A percentile compares a stretch with the other conserved stretches of the same genome.
phyloP scores from a whole-genome alignment of 495 filamentous ascomycete species.

The Annulohypoxylon moriforme region DNA sequence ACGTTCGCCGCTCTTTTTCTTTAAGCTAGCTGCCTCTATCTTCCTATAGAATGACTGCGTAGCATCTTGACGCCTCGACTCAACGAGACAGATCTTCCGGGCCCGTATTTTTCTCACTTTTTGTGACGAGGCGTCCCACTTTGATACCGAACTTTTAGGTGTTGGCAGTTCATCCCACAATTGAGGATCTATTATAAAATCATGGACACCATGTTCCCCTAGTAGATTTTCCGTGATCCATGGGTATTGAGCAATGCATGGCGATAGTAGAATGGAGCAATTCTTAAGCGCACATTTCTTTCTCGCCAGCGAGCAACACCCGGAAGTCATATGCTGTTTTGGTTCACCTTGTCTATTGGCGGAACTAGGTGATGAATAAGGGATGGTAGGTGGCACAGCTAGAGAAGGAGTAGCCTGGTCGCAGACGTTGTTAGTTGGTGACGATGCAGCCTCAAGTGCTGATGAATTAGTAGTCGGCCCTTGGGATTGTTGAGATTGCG shows the following conservation, averaged over 20 bases:
- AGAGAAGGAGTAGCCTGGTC: not conserved
- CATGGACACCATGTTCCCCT: constrained; percentile 51
- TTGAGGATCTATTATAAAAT: constrained; percentile 47
- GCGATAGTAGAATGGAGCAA: constrained; percentile 58
- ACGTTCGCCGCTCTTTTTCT: constrained; percentile 47
- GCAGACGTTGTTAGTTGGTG: not conserved
- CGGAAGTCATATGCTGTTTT: not conserved
- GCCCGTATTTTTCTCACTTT: constrained; percentile 42
- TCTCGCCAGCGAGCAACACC: constrained; percentile 30
- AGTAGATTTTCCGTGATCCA: constrained; percentile 60
- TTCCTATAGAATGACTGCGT: constrained; percentile 53
- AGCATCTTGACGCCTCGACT: constrained; percentile 51
- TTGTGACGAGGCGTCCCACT: constrained; percentile 48
- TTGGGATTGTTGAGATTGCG: not conserved
- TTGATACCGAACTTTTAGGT: constrained; percentile 11
- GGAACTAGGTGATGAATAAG: not conserved
- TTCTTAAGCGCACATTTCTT: constrained; percentile 49
- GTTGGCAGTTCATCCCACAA: constrained; percentile 45
- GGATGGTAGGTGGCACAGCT: not conserved
- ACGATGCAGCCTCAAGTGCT: not conserved
- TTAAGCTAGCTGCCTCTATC: constrained; percentile 51
- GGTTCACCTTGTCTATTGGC: not conserved
- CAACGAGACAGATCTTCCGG: constrained; percentile 60
- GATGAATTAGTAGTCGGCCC: not conserved
- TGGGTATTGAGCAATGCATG: constrained; percentile 55